These are phyloP conservation scores for Lobosporangium transversale DNA, from an alignment of 192 early-diverging fungal species.

Conservation along the genomic window DNA sequence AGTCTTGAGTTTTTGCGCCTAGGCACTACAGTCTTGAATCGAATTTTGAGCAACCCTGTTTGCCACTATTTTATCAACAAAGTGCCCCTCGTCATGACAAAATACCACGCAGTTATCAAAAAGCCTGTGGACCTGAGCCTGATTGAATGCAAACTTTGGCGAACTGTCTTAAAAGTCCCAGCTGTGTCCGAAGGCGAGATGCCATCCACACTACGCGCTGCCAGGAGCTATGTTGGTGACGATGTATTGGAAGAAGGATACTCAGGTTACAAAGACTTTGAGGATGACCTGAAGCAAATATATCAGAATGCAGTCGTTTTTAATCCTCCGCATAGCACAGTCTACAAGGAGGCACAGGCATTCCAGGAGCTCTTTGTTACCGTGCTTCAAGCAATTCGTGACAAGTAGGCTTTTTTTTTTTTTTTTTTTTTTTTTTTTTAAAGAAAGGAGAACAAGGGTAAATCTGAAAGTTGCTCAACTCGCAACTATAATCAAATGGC, in stretches of 20 bases:
- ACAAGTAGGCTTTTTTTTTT: slow-evolving; percentile 7
- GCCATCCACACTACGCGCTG: not conserved
- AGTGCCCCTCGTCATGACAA: slow-evolving; percentile 45
- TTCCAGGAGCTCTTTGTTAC: slow-evolving; percentile 5
- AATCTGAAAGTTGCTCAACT: too few species aligned
- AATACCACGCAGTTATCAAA: slow-evolving; percentile 58
- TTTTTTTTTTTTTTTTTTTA: not conserved
- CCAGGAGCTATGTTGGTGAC: slow-evolving; percentile 1
- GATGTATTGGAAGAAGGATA: slow-evolving; percentile 34
- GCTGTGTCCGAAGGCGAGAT: not conserved
- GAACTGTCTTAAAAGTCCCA: slow-evolving; percentile 6
- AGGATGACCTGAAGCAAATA: slow-evolving; percentile 56
- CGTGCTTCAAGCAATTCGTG: slow-evolving; percentile 3
- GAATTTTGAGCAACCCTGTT: slow-evolving; percentile 20
- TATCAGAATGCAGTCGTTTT: slow-evolving; percentile 56
- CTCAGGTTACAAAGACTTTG: slow-evolving; percentile 51
- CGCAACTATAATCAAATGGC: not conserved
- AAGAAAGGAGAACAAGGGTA: too few species aligned
- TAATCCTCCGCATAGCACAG: slow-evolving; percentile 3
- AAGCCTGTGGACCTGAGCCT: slow-evolving; percentile 58
- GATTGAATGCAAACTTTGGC: slow-evolving; percentile 61
- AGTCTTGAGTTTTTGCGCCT: slow-evolving; percentile 34
- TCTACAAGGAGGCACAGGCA: slow-evolving; percentile 28
- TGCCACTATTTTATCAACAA: slow-evolving; percentile 34
- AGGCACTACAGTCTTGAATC: slow-evolving; percentile 25